Percentiles rank a stretch among this genome's conserved stretches.
phyloP scores from a whole-genome alignment of 306 rosid species.

The Lablab purpureus region DNA sequence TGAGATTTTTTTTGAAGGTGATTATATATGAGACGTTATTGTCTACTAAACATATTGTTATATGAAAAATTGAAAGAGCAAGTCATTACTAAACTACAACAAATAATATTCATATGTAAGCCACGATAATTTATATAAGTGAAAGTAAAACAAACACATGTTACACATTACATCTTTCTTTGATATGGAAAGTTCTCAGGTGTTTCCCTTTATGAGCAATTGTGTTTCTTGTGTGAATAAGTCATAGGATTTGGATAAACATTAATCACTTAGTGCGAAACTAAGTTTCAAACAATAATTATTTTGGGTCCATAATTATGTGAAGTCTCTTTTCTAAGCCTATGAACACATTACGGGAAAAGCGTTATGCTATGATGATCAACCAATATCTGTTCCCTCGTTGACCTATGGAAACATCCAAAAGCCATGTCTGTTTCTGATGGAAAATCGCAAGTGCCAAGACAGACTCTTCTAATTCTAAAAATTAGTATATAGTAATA shows the following conservation, averaged over 20 bases:
- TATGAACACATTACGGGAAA: background rate
- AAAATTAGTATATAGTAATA: no score
- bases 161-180: background rate
- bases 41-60: no score
- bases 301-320: slow-evolving; percentile 29
- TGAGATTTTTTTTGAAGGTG: no score
- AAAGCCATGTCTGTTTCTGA: background rate
- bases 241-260: background rate
- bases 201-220: background rate
- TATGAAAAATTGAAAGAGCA: no score
- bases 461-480: slow-evolving; percentile 24
- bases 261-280: slow-evolving; percentile 20
- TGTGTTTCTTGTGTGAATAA: background rate
- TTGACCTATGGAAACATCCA: slow-evolving; percentile 4
- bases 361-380: background rate
- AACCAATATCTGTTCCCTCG: slow-evolving; percentile 3
- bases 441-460: slow-evolving; percentile 27
- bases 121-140: background rate
- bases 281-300: slow-evolving; percentile 26
- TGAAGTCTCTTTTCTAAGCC: background rate
- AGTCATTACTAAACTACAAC: no score
- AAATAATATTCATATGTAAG: no score
- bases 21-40: no score
- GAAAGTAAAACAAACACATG: background rate
- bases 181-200: background rate